Evolutionary conservation across 2,329 filamentous ascomycete genomes (phyloP), one percentile per base, ranked within the genome.

Genomic region (Xylaria sp.): DNA sequence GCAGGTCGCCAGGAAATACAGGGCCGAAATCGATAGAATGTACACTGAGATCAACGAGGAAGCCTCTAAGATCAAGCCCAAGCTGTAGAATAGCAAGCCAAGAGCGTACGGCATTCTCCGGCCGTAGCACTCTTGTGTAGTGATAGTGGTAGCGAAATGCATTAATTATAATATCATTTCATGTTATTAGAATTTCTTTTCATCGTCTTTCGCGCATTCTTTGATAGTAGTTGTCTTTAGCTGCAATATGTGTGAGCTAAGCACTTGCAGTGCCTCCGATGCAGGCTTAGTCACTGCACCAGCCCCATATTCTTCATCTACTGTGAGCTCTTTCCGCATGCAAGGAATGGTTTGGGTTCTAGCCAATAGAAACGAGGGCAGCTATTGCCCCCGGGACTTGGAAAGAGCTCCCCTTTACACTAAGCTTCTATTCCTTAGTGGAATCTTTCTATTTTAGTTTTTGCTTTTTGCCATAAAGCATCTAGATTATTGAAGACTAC

Each of bases 21-120:
- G 79, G 58, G 70, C 73, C 17, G 78, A 86, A 52, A 84, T 87
- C 48, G 82, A 84, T 58, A 76, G 76, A 55, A 81, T 87, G 83
- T 87, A 87, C 67, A 78, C 77, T 40, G 84, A 86, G 73, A 75
- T 87, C 60, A 79, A 78, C 52, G 76, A 77, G 21, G 71, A 77
- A 53, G 71, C 74, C 4, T 63, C 72, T 17, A 66, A 65, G 44
- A 63, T 75, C 56, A 80, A 77, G 73, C 75, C 81, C 27, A 84
- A 79, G 76, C 72, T 85, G 66, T 85, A 77, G 66, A 64, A 35
- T 49, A 49, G n/a, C 23, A 27, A 27, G 35, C 51, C 37, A 9
- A 43, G n/a, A 46, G 19, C 31, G 40, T 44, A 31, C 48, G n/a
- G 37, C 41, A 41, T 37, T 25, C 35, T 31, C 4, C 33, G 48